Percentiles rank a stretch among this genome's conserved stretches.
Evolutionary conservation across 305 asterid species (phyloP).

Genomic region (Solanum hybrid): DNA sequence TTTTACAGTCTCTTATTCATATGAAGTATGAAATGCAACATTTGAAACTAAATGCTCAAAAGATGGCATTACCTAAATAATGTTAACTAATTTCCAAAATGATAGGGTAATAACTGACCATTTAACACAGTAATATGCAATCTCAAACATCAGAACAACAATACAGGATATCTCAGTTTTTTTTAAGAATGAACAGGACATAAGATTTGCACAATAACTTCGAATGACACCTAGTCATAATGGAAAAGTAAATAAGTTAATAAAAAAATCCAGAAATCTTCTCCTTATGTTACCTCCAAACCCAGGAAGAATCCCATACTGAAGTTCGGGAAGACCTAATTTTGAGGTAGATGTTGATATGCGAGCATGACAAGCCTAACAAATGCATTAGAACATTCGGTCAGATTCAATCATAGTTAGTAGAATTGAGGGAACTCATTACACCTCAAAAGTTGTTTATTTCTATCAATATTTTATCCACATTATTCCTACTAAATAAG

Average conservation of each 20-base stretch:
- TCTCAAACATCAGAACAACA: not conserved
- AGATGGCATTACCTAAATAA: not conserved
- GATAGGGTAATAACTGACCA: not conserved
- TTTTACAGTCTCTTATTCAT: not conserved
- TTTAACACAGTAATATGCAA: not conserved
- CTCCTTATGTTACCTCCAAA: conserved; percentile 60
- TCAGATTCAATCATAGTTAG: not conserved
- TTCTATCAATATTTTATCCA: not conserved
- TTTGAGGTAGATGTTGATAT: conserved; percentile 73
- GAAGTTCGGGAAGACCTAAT: conserved; percentile 91
- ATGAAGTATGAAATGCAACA: not conserved
- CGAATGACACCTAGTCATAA: not conserved
- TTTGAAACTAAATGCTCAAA: not conserved
- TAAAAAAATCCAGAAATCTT: not conserved
- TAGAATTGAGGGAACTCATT: not conserved
- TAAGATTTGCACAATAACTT: not conserved
- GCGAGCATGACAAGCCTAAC: conserved; percentile 97
- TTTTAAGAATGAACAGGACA: not conserved
- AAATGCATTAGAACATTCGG: conserved; percentile 6
- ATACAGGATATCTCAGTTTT: not conserved
- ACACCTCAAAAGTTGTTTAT: not conserved
- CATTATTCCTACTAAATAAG: not conserved
- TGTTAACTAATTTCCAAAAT: not conserved
- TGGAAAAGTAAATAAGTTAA: not conserved
- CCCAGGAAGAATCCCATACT: conserved; percentile 91